Evolutionary conservation across 164 flowering plant genomes (phyloP).

Genomic region (Cinnamomum micranthum): DNA sequence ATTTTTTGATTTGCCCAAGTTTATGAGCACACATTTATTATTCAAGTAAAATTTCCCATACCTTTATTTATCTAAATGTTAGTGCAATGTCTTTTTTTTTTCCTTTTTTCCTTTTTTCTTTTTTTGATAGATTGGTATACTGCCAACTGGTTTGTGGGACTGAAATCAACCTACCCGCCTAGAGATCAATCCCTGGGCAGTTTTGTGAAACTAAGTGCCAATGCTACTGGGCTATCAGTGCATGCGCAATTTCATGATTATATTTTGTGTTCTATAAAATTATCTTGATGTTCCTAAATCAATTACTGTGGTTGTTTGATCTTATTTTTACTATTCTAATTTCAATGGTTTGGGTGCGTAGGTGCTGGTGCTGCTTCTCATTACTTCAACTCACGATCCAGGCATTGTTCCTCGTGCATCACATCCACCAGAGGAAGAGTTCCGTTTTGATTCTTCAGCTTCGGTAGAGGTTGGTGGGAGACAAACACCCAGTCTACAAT

Average conservation of each 20-base stretch:
- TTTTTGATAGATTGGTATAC: too few relatives aligned
- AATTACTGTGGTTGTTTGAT: neutral
- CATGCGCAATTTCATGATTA: too few relatives aligned
- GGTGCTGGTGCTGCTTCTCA: slow-evolving; percentile 73
- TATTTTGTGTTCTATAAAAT: neutral
- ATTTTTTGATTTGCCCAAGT: neutral
- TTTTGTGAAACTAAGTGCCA: too few relatives aligned
- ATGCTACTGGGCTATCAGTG: too few relatives aligned
- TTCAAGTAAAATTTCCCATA: neutral
- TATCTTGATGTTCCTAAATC: neutral
- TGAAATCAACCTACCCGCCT: too few relatives aligned
- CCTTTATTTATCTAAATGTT: neutral
- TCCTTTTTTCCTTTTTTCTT: too few relatives aligned
- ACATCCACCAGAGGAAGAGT: slow-evolving; percentile 92
- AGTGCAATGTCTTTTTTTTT: neutral
- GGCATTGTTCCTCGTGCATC: slow-evolving; percentile 84
- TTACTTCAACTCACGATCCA: slow-evolving; percentile 78
- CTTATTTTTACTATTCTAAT: slow-evolving; percentile 13
- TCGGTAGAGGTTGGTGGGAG: slow-evolving; percentile 60
- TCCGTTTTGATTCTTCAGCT: slow-evolving; percentile 50
- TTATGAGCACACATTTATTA: neutral
- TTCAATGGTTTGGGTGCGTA: slow-evolving; percentile 22
- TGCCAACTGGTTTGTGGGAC: too few relatives aligned
- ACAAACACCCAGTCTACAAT: slow-evolving; percentile 69
- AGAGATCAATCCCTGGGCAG: too few relatives aligned